Percentiles rank a stretch among this genome's conserved stretches.
phyloP scores from a whole-genome alignment of 129 eudicot genomes.

The Mikania micrantha region DNA sequence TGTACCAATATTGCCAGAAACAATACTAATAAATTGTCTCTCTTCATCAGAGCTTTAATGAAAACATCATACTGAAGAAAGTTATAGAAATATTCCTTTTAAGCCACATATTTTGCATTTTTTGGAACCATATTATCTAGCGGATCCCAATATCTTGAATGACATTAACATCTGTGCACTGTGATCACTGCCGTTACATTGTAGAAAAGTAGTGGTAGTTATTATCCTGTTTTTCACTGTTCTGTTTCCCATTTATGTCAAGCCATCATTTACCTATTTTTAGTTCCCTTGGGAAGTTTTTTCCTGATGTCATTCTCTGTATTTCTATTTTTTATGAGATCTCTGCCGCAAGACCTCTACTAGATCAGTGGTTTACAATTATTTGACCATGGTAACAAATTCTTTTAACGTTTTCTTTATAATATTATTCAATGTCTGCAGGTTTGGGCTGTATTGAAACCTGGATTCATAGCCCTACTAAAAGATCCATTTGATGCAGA shows the following conservation, averaged over 20 bases:
- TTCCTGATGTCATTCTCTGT: neutral
- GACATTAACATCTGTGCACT: neutral
- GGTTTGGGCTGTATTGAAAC: constrained; percentile 99
- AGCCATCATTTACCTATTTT: neutral
- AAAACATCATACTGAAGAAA: neutral
- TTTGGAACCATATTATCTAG: neutral
- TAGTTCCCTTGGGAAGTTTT: neutral
- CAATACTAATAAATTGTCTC: neutral
- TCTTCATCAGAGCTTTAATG: neutral
- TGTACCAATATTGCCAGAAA: neutral
- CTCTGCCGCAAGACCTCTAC: neutral
- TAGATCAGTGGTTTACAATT: neutral
- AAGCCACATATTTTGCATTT: neutral
- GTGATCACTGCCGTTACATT: constrained; percentile 1
- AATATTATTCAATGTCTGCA: constrained; percentile 27
- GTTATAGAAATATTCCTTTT: neutral
- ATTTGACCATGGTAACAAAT: neutral
- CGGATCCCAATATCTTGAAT: neutral
- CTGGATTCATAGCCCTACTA: constrained; percentile 89
- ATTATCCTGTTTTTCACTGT: neutral
- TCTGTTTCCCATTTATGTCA: neutral
- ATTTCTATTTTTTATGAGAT: neutral
- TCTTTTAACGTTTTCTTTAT: neutral
- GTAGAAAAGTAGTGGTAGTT: constrained; percentile 1
- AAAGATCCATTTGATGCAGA: constrained; percentile 82